phyloP scores from a whole-genome alignment of 2,329 filamentous ascomycete species.

The Penicillium psychrosexuale region DNA sequence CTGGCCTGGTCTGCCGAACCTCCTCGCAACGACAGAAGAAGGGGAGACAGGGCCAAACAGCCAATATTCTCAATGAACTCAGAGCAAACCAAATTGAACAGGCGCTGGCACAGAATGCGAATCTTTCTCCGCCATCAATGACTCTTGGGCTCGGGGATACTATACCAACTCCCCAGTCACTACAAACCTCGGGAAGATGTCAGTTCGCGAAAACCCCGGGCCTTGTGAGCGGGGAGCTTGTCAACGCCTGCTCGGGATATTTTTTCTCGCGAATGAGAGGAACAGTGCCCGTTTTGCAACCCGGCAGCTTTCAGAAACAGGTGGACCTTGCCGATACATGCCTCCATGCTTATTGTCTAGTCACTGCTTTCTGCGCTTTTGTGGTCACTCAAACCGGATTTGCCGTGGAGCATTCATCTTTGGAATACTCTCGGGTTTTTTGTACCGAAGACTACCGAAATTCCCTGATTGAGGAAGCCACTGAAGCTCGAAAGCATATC shows the following conservation, averaged over 20 bases:
- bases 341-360: constrained; percentile 29
- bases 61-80: constrained; percentile 22
- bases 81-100: constrained; percentile 2
- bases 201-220: constrained; percentile 1
- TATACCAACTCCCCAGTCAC: background rate
- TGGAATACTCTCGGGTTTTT: background rate
- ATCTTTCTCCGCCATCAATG: background rate
- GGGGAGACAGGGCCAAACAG: constrained; percentile 22
- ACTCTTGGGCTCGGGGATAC: background rate
- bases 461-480: constrained; percentile 28
- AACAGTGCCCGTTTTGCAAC: constrained; percentile 31
- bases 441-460: constrained; percentile 8
- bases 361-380: constrained; percentile 39
- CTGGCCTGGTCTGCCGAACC: constrained; percentile 17
- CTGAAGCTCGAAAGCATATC: constrained; percentile 22
- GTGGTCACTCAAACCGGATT: constrained; percentile 29
- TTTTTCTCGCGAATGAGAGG: constrained; percentile 23
- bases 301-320: constrained; percentile 23
- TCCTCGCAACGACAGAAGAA: constrained; percentile 18
- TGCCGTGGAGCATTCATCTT: constrained; percentile 2
- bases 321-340: constrained; percentile 19
- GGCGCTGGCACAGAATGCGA: background rate
- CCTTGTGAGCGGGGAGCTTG: constrained; percentile 9
- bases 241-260: constrained; percentile 19
- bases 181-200: background rate